Evolutionary conservation across 2,329 filamentous ascomycete species (phyloP).

Genomic region (Ophiostoma ips): DNA sequence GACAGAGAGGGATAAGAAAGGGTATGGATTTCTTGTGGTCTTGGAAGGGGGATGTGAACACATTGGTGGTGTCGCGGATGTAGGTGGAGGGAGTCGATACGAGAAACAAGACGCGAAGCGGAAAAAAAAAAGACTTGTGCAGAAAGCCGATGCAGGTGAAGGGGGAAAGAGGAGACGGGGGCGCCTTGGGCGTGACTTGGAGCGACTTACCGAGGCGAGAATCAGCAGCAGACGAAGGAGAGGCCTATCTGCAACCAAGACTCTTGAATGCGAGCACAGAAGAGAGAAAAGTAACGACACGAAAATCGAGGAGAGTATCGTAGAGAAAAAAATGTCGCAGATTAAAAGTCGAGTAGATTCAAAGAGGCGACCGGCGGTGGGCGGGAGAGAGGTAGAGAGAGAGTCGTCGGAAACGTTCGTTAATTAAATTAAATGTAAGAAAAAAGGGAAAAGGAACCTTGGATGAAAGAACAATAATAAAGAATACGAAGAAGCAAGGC

Average conservation of each 20-base stretch:
- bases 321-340: neutral
- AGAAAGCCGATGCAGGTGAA: neutral
- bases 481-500: neutral
- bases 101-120: neutral
- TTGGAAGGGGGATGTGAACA: neutral
- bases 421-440: neutral
- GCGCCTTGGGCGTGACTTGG: neutral
- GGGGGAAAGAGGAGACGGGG: neutral
- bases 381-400: neutral
- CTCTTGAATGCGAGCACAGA: conserved; percentile 7
- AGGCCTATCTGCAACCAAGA: conserved; percentile 12
- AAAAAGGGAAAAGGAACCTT: neutral
- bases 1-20: neutral
- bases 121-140: neutral
- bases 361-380: neutral
- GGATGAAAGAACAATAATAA: neutral
- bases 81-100: neutral
- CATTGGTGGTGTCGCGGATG: neutral
- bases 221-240: conserved; percentile 13
- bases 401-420: neutral
- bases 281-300: neutral
- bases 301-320: neutral
- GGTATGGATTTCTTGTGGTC: neutral
- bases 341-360: neutral
- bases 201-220: conserved; percentile 12